Base-by-base conservation (phyloP, 257 asterid genomes). In the Solanum lycopersicoides region DNA sequence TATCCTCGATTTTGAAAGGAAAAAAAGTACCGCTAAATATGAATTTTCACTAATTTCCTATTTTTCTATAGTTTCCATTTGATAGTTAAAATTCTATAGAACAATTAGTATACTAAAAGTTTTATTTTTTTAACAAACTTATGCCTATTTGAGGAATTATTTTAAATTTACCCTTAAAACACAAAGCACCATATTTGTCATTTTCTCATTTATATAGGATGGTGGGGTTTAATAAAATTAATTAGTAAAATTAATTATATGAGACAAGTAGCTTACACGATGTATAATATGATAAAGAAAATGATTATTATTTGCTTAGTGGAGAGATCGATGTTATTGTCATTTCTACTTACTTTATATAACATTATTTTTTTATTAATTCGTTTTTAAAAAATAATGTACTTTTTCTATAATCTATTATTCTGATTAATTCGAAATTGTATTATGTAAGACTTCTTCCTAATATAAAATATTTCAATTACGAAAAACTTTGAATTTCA, bases 401-500 rank as follows among this genome's bases (percentile, higher is more conserved):
- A 41, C 44, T 41, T 0, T 41, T 41, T 41, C 44, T 9, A 6
- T 9, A 41, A 41, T 41, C 9, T 41, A 41, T 10, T 41, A 41
- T 41, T 41, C 11, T 0, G 44, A 41, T 0, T 41, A 41, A 41
- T 41, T 41, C 12, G 1, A 2, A 41, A 8, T 8, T 41, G 44
- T 41, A 41, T 2, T 41, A 41, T 8, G 44, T 41, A 41, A 41
- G 11, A 7, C 44, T 41, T 41, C 11, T 41, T 41, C 10, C 44
- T 41, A 41, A 41, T 41, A 41, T 8, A 41, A 41, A 9, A 41
- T 41, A 41, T 41, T 41, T 41, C 44, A 41, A 9, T 8, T 9
- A 41, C 0, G 0, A 37, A 41, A 2, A 41, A 9, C n/a, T 0
- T 41, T 41, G 44, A 41, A 41, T 41, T 41, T 9, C 10, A 7